Conservation (phyloP, 176 grass and related monocot genomes). For the Luzula sylvatica region DNA sequence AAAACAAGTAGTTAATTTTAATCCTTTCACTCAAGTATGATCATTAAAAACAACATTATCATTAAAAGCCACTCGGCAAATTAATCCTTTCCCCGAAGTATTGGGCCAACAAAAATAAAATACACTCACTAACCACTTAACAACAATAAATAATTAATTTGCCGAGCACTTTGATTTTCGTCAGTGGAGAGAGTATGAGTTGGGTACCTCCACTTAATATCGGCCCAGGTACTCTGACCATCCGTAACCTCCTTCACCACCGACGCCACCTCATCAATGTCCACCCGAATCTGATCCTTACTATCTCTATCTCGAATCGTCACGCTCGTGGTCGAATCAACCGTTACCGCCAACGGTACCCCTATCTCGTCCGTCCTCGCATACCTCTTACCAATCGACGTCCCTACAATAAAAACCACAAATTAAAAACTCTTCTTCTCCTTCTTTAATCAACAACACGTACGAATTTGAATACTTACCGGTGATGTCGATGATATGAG, state of each 20-base stretch:
- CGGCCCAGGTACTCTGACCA: constrained; percentile 73
- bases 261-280: constrained; percentile 59
- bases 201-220: constrained; percentile 85
- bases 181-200: constrained; percentile 19
- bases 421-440: not conserved
- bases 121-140: no score
- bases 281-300: constrained; percentile 67
- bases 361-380: constrained; percentile 70
- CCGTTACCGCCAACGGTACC: constrained; percentile 61
- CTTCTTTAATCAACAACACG: not conserved
- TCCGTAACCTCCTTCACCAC: constrained; percentile 64
- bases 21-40: no score
- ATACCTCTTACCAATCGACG: constrained; percentile 66
- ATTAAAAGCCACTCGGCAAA: no score
- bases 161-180: constrained; percentile 34
- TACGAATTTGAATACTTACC: constrained; percentile 21
- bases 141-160: not conserved
- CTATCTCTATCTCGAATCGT: constrained; percentile 71
- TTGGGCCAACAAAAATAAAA: no score
- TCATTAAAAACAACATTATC: no score
- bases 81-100: no score
- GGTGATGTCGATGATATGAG: constrained; percentile 80
- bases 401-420: constrained; percentile 36
- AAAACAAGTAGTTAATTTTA: no score
- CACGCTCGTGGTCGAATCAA: constrained; percentile 46